These are phyloP conservation scores for Hippophae rhamnoides DNA, from an alignment of 306 rosid species.

Conservation along the genomic window DNA sequence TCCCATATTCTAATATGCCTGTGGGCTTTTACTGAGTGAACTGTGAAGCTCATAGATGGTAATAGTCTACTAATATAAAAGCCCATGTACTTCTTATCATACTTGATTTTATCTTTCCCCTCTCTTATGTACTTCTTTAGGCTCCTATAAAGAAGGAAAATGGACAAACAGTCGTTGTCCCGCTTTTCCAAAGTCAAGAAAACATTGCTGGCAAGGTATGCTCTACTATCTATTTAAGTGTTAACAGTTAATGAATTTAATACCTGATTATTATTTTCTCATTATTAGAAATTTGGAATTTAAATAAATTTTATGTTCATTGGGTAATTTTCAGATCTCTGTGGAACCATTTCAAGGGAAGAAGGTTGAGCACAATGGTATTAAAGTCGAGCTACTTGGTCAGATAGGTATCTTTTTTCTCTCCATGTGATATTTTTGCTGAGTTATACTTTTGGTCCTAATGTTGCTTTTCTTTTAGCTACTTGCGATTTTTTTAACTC, in stretches of 20 bases:
- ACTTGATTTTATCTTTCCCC: not conserved
- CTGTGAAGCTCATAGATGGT: not conserved
- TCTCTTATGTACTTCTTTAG: slow-evolving; percentile 23
- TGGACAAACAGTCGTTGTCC: slow-evolving; percentile 76
- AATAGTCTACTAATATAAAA: not conserved
- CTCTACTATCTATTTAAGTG: slow-evolving; percentile 5
- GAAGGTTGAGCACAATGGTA: slow-evolving; percentile 91
- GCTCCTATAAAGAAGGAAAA: slow-evolving; percentile 76
- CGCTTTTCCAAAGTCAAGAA: slow-evolving; percentile 97
- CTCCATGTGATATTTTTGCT: slow-evolving; percentile 4
- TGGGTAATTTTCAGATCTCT: slow-evolving; percentile 44
- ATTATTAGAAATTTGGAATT: not conserved
- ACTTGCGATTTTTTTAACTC: not conserved
- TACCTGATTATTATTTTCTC: not conserved
- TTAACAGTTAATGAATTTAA: not conserved
- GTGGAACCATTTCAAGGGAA: slow-evolving; percentile 94
- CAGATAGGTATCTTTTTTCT: slow-evolving; percentile 66
- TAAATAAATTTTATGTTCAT: slow-evolving; percentile 2
- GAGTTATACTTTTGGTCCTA: too few species aligned
- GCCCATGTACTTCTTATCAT: slow-evolving; percentile 1
- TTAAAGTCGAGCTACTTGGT: slow-evolving; percentile 94
- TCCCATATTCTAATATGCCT: too few species aligned
- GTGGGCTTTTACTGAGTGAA: too few species aligned
- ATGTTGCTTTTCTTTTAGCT: not conserved
- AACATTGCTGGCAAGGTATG: slow-evolving; percentile 91